Evolutionary conservation across 139 green algal genomes (phyloP).

Genomic region (Microglena sp.): DNA sequence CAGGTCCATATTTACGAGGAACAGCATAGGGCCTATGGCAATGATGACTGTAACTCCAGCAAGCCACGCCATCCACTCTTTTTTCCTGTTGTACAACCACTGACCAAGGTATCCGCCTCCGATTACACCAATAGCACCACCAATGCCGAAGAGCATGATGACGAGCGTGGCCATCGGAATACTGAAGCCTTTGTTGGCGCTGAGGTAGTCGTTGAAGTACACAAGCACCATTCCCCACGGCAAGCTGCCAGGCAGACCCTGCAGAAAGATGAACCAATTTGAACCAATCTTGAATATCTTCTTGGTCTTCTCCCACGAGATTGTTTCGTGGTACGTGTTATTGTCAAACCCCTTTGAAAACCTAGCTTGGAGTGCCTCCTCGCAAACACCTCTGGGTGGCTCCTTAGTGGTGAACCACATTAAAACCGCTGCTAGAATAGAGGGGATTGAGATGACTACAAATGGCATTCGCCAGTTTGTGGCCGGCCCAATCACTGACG

Average conservation of each 20-base stretch:
- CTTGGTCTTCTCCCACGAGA: conserved; percentile 46
- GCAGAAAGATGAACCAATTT: conserved; percentile 60
- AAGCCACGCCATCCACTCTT: conserved; percentile 33
- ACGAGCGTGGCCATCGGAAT: conserved; percentile 41
- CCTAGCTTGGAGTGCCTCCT: conserved; percentile 12
- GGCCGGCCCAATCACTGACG: conserved; percentile 45
- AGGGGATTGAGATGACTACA: conserved; percentile 56
- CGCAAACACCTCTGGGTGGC: conserved; percentile 34
- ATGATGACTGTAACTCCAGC: conserved; percentile 32
- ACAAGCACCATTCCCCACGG: conserved; percentile 71
- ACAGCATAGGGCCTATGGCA: conserved; percentile 46
- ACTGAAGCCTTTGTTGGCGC: conserved; percentile 31
- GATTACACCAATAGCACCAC: conserved; percentile 50
- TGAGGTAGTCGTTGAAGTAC: conserved; percentile 79
- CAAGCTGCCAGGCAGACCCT: no score
- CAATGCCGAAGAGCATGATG: conserved; percentile 59
- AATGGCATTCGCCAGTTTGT: conserved; percentile 78
- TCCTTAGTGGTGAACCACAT: conserved; percentile 54
- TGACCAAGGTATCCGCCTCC: conserved; percentile 61
- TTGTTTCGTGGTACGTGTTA: no score
- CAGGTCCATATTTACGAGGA: conserved; percentile 55
- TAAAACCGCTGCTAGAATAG: conserved; percentile 40
- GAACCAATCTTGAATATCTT: conserved; percentile 40
- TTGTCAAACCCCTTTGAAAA: no score
- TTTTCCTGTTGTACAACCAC: conserved; percentile 64